Conservation (phyloP, 2,329 filamentous ascomycete species). For the Arthroderma sp. region DNA sequence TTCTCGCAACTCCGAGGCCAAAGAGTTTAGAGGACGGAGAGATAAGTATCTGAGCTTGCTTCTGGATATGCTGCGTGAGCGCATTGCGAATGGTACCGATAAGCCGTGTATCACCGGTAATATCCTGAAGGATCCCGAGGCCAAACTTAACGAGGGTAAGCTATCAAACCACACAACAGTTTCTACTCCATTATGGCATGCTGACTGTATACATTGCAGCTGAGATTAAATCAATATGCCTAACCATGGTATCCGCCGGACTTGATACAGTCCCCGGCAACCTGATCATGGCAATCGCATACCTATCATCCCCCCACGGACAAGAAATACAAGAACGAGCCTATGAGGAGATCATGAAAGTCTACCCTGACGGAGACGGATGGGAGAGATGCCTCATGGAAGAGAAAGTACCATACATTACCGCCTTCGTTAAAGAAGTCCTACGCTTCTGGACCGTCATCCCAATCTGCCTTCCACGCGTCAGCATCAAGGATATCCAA, state of each 20-base stretch:
- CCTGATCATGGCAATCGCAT: conserved; percentile 65
- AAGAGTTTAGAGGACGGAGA: conserved; percentile 52
- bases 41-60: conserved; percentile 52
- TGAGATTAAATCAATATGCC: conserved; percentile 66
- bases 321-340: conserved; percentile 58
- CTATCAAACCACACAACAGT: conserved; percentile 1
- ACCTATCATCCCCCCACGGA: conserved; percentile 54
- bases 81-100: conserved; percentile 49
- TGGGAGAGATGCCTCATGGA: conserved; percentile 61
- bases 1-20: conserved; percentile 48
- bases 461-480: conserved; percentile 61
- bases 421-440: conserved; percentile 64
- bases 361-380: conserved; percentile 61
- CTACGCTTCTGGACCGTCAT: conserved; percentile 70
- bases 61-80: conserved; percentile 46
- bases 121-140: conserved; percentile 56
- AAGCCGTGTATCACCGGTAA: conserved; percentile 57
- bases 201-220: conserved; percentile 36
- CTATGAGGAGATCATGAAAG: conserved; percentile 54
- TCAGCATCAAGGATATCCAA: conserved; percentile 57
- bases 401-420: conserved; percentile 65
- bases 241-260: conserved; percentile 71
- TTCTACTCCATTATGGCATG: conserved; percentile 22
- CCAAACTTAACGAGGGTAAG: conserved; percentile 53
- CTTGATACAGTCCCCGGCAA: conserved; percentile 72